Percentiles rank a stretch among this genome's conserved stretches.
phyloP scores from a whole-genome alignment of 352 stramenopile genomes.

The Phytophthora sp. region DNA sequence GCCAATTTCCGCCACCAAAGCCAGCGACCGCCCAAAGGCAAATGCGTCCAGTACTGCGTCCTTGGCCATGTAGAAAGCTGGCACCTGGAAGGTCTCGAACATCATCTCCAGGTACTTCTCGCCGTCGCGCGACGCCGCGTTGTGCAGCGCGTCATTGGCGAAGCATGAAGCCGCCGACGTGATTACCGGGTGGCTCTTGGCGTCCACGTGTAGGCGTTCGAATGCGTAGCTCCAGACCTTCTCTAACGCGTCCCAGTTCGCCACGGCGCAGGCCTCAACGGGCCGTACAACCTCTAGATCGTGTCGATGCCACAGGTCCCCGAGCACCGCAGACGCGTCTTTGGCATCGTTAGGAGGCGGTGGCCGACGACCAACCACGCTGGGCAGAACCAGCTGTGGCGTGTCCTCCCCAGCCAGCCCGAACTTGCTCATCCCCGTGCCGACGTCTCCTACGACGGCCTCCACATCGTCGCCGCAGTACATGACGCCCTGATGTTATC shows the following conservation, averaged over 20 bases:
- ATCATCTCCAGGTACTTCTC: conserved; percentile 92
- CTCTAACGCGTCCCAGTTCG: conserved; percentile 89
- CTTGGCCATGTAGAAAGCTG: conserved; percentile 91
- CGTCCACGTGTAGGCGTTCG: conserved; percentile 65
- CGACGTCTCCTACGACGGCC: conserved; percentile 95
- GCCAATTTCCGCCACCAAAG: conserved; percentile 90
- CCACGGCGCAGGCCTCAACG: conserved; percentile 61
- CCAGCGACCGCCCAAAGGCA: conserved; percentile 86
- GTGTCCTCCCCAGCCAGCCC: conserved; percentile 95
- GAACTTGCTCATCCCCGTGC: conserved; percentile 92
- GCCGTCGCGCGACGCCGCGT: conserved; percentile 57
- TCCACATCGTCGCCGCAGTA: conserved; percentile 97
- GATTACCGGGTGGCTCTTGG: conserved; percentile 80
- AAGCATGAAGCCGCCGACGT: conserved; percentile 77
- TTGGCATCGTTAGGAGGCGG: conserved; percentile 21
- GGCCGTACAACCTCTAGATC: conserved; percentile 68
- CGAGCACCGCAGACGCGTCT: conserved; percentile 38
- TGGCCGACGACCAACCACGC: conserved; percentile 54
- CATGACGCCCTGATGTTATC: conserved; percentile 71
- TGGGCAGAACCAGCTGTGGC: conserved; percentile 89
- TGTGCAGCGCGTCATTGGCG: conserved; percentile 69
- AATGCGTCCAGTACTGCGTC: conserved; percentile 92
- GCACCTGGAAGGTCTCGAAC: conserved; percentile 92
- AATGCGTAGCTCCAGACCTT: conserved; percentile 85
- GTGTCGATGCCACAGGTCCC: conserved; percentile 60